phyloP scores from a whole-genome alignment of 2,329 filamentous ascomycete species.

The Fusarium solani-melongenae region DNA sequence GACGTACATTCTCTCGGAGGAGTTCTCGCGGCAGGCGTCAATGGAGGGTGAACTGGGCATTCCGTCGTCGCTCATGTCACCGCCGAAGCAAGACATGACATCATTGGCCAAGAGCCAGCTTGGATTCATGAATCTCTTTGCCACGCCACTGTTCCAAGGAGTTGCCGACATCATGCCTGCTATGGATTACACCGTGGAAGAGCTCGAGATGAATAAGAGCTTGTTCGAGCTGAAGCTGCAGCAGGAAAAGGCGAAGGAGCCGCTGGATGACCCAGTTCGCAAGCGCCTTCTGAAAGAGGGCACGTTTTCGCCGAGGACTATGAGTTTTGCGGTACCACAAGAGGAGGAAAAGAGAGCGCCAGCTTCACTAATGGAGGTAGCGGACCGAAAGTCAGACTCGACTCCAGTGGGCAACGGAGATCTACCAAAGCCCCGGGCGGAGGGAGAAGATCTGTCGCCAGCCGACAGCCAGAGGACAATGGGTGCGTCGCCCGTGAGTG shows the following conservation, averaged over 20 bases:
- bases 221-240: slow-evolving; percentile 78
- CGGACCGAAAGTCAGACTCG: slow-evolving; percentile 33
- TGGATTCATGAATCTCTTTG: slow-evolving; percentile 96
- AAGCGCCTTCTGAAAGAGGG: slow-evolving; percentile 53
- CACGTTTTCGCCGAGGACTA: slow-evolving; percentile 58
- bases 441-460: slow-evolving; percentile 42
- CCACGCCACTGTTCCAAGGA: slow-evolving; percentile 88
- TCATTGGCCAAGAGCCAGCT: slow-evolving; percentile 90
- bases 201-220: slow-evolving; percentile 80
- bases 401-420: slow-evolving; percentile 34
- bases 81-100: slow-evolving; percentile 83
- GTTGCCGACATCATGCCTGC: slow-evolving; percentile 87
- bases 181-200: slow-evolving; percentile 85
- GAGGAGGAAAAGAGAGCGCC: slow-evolving; percentile 41
- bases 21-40: slow-evolving; percentile 90
- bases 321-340: slow-evolving; percentile 52
- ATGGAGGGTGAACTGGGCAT: slow-evolving; percentile 93
- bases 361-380: slow-evolving; percentile 23
- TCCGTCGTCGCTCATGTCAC: slow-evolving; percentile 85
- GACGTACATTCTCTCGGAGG: slow-evolving; percentile 94
- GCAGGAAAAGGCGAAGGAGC: slow-evolving; percentile 66
- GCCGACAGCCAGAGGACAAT: slow-evolving; percentile 44
- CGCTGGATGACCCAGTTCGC: slow-evolving; percentile 51
- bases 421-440: slow-evolving; percentile 38
- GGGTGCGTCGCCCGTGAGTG: slow-evolving; percentile 40